phyloP scores from a whole-genome alignment of 2,329 filamentous ascomycete genomes.

The Arachnopeziza araneosa region DNA sequence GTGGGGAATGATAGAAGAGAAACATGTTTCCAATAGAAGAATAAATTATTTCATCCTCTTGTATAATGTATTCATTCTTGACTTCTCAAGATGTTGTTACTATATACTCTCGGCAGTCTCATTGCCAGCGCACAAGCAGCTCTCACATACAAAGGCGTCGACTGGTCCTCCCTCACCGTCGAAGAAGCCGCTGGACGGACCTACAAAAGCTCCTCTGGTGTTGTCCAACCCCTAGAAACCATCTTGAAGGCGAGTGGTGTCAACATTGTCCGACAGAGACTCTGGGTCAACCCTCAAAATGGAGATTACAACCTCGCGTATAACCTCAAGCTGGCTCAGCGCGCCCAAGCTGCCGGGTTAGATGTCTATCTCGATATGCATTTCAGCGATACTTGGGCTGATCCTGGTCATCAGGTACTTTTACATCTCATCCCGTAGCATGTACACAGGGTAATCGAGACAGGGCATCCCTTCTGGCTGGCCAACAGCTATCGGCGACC shows the following conservation, averaged over 20 bases:
- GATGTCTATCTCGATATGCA: conserved; percentile 56
- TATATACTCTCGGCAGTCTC: conserved; percentile 8
- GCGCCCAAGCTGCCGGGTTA: conserved; percentile 58
- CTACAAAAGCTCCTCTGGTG: conserved; percentile 54
- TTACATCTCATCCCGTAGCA: neutral
- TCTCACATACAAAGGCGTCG: conserved; percentile 59
- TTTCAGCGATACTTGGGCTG: conserved; percentile 66
- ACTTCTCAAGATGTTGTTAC: conserved; percentile 3
- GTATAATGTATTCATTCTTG: neutral
- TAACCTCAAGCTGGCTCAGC: conserved; percentile 61
- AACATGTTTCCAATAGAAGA: neutral
- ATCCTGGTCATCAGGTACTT: conserved; percentile 53
- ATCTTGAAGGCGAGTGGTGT: conserved; percentile 58
- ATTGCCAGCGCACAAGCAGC: conserved; percentile 24
- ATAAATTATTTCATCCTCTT: neutral
- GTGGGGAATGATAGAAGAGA: neutral
- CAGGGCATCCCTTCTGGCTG: conserved; percentile 55
- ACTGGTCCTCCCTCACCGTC: conserved; percentile 63
- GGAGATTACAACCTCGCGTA: conserved; percentile 65
- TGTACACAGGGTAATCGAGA: conserved; percentile 3
- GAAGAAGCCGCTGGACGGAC: conserved; percentile 56
- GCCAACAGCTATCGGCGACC: conserved; percentile 51
- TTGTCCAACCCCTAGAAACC: conserved; percentile 50
- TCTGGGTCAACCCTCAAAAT: conserved; percentile 64
- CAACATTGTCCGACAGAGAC: conserved; percentile 64